Conservation (phyloP, 176 grass and related monocot species). For the Musa beccarii region DNA sequence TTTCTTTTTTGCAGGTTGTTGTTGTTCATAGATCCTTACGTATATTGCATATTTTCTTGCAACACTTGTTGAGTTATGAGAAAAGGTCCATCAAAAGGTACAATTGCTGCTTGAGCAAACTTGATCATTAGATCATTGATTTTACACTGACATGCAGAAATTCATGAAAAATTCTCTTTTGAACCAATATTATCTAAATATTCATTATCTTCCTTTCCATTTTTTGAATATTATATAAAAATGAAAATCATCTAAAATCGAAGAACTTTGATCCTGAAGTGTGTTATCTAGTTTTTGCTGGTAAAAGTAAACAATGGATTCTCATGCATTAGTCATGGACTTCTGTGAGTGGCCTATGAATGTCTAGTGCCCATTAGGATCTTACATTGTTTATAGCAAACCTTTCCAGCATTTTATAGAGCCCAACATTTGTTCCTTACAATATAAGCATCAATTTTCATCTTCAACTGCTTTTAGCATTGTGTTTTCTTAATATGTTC, state of each 20-base stretch:
- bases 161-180: background rate
- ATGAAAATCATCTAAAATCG: background rate
- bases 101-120: background rate
- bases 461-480: background rate
- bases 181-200: background rate
- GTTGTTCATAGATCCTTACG: constrained; percentile 55
- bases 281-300: background rate
- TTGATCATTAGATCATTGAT: background rate
- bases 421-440: background rate
- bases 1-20: constrained; percentile 37
- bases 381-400: background rate
- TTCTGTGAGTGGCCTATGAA: background rate
- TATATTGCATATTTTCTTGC: constrained; percentile 53
- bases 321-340: background rate
- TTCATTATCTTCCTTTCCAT: background rate
- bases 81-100: constrained; percentile 48
- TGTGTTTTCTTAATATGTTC: background rate
- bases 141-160: background rate
- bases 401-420: background rate
- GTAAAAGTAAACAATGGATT: background rate
- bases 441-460: background rate
- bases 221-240: background rate
- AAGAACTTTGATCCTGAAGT: background rate
- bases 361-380: background rate
- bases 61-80: constrained; percentile 44